Conservation (phyloP, 495 filamentous ascomycete species). For the Staphylotrichum tortipilum region DNA sequence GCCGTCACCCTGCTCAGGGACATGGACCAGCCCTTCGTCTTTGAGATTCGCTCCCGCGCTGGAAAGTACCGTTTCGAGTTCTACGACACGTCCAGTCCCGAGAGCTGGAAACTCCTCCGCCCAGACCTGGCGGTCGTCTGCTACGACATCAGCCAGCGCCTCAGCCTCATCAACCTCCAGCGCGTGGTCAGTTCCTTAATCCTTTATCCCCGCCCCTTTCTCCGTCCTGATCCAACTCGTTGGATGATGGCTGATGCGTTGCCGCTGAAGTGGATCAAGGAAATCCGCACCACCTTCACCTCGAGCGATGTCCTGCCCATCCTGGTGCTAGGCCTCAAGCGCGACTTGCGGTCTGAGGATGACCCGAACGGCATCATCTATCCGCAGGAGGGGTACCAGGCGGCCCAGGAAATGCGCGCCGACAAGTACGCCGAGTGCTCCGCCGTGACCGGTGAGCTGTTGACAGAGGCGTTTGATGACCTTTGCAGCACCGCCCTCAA, state of each 20-base stretch:
- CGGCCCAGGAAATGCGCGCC: slow-evolving; percentile 72
- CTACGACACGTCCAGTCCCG: slow-evolving; percentile 69
- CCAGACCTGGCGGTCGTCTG: slow-evolving; percentile 72
- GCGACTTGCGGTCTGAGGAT: slow-evolving; percentile 58
- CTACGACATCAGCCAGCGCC: slow-evolving; percentile 66
- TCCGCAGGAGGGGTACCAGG: slow-evolving; percentile 62
- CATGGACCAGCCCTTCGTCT: slow-evolving; percentile 74
- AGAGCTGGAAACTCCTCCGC: slow-evolving; percentile 61
- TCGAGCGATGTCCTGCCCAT: slow-evolving; percentile 54
- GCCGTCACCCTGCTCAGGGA: slow-evolving; percentile 57
- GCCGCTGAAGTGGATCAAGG: slow-evolving; percentile 58
- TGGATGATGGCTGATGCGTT: slow-evolving; percentile 9
- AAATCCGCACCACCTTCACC: slow-evolving; percentile 55
- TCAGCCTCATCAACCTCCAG: slow-evolving; percentile 55
- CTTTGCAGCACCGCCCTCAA: slow-evolving; percentile 61
- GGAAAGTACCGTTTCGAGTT: slow-evolving; percentile 65
- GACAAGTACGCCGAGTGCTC: slow-evolving; percentile 90
- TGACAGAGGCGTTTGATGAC: slow-evolving; percentile 65
- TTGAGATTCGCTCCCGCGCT: slow-evolving; percentile 54
- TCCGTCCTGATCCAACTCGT: no score
- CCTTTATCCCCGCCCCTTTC: slow-evolving; percentile 6
- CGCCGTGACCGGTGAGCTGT: slow-evolving; percentile 73
- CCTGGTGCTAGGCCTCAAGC: slow-evolving; percentile 71
- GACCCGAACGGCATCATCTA: slow-evolving; percentile 63
- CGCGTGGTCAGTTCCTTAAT: slow-evolving; percentile 37